A percentile compares a stretch with the other conserved stretches of the same genome.
These are phyloP conservation scores for Acrocalymma vagum DNA, from an alignment of 2,329 filamentous ascomycete species.

Conservation along the genomic window DNA sequence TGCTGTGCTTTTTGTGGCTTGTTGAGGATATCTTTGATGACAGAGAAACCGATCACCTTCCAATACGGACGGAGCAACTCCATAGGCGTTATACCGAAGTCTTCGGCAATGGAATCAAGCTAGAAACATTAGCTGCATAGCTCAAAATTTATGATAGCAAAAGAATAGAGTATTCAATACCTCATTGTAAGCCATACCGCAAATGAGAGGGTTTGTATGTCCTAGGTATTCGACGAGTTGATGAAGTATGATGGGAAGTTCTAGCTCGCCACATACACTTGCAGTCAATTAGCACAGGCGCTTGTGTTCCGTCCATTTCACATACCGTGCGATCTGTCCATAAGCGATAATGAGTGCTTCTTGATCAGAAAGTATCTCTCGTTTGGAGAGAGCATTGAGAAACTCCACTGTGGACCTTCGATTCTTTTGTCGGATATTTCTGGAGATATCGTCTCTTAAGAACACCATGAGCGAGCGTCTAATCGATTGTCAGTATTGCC, in stretches of 20 bases:
- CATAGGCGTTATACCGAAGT: slow-evolving; percentile 67
- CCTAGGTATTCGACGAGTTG: slow-evolving; percentile 88
- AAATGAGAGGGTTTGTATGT: slow-evolving; percentile 80
- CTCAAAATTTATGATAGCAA: background rate
- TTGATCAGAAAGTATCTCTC: slow-evolving; percentile 71
- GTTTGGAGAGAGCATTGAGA: slow-evolving; percentile 76
- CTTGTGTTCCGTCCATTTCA: slow-evolving; percentile 1
- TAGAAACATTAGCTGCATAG: slow-evolving; percentile 30
- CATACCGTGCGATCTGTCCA: slow-evolving; percentile 79
- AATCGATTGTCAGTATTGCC: slow-evolving; percentile 1
- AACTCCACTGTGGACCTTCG: slow-evolving; percentile 74
- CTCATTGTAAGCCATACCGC: slow-evolving; percentile 84
- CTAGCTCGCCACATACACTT: slow-evolving; percentile 77
- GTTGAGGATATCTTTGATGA: slow-evolving; percentile 81
- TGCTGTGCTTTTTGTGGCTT: slow-evolving; percentile 84
- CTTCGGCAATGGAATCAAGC: slow-evolving; percentile 76
- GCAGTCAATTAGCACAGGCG: slow-evolving; percentile 15
- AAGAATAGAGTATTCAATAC: slow-evolving; percentile 48
- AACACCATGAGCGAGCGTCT: slow-evolving; percentile 74
- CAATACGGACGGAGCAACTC: slow-evolving; percentile 87
- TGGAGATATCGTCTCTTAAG: slow-evolving; percentile 59
- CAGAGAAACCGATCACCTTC: slow-evolving; percentile 81
- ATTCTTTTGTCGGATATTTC: slow-evolving; percentile 66
- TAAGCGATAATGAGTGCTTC: slow-evolving; percentile 88
- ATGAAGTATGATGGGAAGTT: slow-evolving; percentile 85